These are phyloP conservation scores for Sequoiadendron giganteum DNA, from an alignment of 75 land plant species.

Conservation along the genomic window DNA sequence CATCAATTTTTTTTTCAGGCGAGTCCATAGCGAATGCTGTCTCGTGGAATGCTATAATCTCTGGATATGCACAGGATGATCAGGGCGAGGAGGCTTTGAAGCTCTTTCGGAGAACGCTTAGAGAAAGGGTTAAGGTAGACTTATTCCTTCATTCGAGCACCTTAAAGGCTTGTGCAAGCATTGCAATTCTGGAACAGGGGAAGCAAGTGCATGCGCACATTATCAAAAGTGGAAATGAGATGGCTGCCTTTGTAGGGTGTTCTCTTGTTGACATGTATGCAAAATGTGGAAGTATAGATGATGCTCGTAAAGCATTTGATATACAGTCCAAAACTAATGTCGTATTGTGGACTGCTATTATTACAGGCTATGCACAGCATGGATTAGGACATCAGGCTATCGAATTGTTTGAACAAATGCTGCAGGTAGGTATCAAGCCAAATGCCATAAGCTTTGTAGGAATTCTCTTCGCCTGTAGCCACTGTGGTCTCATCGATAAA, in stretches of 20 bases:
- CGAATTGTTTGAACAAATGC: slow-evolving; percentile 15
- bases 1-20: background rate
- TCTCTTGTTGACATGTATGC: slow-evolving; percentile 25
- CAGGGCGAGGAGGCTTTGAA: slow-evolving; percentile 19
- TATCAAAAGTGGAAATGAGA: slow-evolving; percentile 12
- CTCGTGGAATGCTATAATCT: slow-evolving; percentile 23
- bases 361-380: slow-evolving; percentile 22
- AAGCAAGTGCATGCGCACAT: slow-evolving; percentile 7
- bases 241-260: slow-evolving; percentile 17
- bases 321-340: background rate
- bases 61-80: slow-evolving; percentile 18
- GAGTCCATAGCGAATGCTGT: background rate
- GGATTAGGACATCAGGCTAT: slow-evolving; percentile 14
- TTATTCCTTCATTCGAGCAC: slow-evolving; percentile 9
- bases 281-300: slow-evolving; percentile 20
- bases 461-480: slow-evolving; percentile 21
- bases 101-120: slow-evolving; percentile 13
- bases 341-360: slow-evolving; percentile 18
- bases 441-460: slow-evolving; percentile 11
- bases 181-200: slow-evolving; percentile 16
- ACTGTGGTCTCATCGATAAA: slow-evolving; percentile 3
- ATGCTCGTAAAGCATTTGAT: slow-evolving; percentile 18
- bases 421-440: slow-evolving; percentile 7
- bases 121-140: slow-evolving; percentile 7
- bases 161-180: slow-evolving; percentile 17